Base-by-base conservation (phyloP, 805 yeast genomes). In the Candida glaebosa region DNA sequence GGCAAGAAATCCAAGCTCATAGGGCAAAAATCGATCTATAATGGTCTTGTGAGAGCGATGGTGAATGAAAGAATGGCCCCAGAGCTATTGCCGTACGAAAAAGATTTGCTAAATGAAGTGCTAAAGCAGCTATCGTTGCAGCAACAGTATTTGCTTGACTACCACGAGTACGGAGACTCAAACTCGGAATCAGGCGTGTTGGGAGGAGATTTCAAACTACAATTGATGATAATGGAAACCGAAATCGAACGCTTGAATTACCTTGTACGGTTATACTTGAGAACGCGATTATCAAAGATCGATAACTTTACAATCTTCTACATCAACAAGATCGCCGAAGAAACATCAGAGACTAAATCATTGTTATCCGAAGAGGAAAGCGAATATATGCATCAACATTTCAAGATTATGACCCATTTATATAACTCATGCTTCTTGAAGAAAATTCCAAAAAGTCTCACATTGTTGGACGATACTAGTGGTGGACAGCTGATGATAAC, bases 191-290 rank as follows among this genome's bases (percentile, higher is more conserved):
- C 58, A 2, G 67, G 68, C 1, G 49, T 63, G 2, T 51, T 63
- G 2, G 47, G 55, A 8, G 52, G 61, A 14, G 87, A 83, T 46
- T 81, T 82, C 61, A 90, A 90, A 55, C 63, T 91, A 43, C 83
- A 86, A 43, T 68, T 90, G 35, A 78, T 93, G 67, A 78, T 95
- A 18, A 82, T 91, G 51, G 99, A 93, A 56, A 84, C 95, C 10
- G 98, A 93, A 51, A 73, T 93, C 18, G 98, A 93, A 53, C 68
- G 99, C 42, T 77, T 88, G 22, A 87, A 83, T 52, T 93, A 83
- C 57, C 61, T 91, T 26, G 70, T 90, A n/a, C 66, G 97, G 39
- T 75, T 87, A 10, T 91, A 88, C 58, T 67, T 90, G 25, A 73
- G 99, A 46, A 76, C 91, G 5, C 70, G 99, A 43, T 60, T 89